Conservation (phyloP, 139 green algal genomes). For the Chlorella vulgaris region DNA sequence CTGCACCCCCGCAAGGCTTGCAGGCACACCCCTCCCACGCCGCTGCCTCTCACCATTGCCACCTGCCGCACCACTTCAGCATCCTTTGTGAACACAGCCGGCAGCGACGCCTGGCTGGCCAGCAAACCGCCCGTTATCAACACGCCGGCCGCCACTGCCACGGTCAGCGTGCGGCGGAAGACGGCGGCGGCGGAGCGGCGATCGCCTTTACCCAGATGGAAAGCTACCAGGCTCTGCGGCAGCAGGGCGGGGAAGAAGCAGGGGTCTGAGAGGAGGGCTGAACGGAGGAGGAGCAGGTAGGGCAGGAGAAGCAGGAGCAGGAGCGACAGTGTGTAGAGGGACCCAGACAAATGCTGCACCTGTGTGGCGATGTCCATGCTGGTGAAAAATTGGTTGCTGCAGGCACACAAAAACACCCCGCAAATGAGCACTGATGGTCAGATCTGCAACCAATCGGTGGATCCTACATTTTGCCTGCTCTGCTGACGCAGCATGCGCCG, state of each 20-base stretch:
- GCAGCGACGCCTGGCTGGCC: not conserved
- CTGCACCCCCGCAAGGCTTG: no score
- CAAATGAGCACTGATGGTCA: not conserved
- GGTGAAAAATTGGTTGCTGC: constrained; percentile 41
- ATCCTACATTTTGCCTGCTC: no score
- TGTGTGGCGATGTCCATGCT: constrained; percentile 48
- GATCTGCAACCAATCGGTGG: not conserved
- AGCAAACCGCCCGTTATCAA: constrained; percentile 24
- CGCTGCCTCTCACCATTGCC: not conserved
- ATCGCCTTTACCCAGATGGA: constrained; percentile 40
- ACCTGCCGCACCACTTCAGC: constrained; percentile 33
- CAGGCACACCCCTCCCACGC: no score
- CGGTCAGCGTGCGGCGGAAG: constrained; percentile 31
- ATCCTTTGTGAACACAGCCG: constrained; percentile 44
- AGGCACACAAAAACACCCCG: no score
- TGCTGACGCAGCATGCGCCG: no score
- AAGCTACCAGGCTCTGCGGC: constrained; percentile 42
- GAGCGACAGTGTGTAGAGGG: no score
- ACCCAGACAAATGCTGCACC: no score
- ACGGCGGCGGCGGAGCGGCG: constrained; percentile 25
- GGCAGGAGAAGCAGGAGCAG: no score
- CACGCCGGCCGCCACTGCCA: constrained; percentile 36
- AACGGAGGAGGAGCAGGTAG: no score
- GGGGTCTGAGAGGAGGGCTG: not conserved
- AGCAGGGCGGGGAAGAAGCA: not conserved